Evolutionary conservation across 176 grass and related monocot genomes (phyloP).

Genomic region (Miscanthus lutarioriparius): DNA sequence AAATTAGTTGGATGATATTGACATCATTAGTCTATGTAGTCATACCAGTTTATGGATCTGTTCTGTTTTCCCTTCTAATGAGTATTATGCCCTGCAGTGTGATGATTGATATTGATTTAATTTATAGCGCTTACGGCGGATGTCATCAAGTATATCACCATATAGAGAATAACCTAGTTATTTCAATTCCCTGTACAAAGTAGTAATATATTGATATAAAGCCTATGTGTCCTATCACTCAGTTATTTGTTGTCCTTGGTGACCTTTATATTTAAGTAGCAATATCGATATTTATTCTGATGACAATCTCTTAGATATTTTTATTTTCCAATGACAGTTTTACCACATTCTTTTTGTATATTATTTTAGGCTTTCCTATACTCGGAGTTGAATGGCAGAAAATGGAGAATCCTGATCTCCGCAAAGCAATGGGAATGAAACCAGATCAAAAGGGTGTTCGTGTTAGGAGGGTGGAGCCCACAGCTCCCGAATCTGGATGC

Average conservation of each 20-base stretch:
- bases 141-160: neutral
- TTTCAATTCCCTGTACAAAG: neutral
- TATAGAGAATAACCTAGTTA: neutral
- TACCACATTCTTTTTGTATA: constrained; percentile 6
- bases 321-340: neutral
- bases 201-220: neutral
- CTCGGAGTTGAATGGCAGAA: constrained; percentile 98
- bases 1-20: neutral
- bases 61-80: neutral
- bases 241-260: neutral
- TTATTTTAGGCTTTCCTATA: constrained; percentile 80
- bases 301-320: constrained; percentile 1
- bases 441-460: constrained; percentile 91
- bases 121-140: neutral
- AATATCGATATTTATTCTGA: neutral
- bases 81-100: neutral
- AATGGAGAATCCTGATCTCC: constrained; percentile 98
- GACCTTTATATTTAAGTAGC: constrained; percentile 1
- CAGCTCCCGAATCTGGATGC: constrained; percentile 78
- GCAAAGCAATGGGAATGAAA: constrained; percentile 97
- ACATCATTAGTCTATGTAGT: neutral
- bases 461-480: constrained; percentile 89
- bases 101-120: neutral
- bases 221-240: neutral
- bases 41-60: neutral